phyloP scores from a whole-genome alignment of 148 eudicot genomes.

The Limonium bicolor region DNA sequence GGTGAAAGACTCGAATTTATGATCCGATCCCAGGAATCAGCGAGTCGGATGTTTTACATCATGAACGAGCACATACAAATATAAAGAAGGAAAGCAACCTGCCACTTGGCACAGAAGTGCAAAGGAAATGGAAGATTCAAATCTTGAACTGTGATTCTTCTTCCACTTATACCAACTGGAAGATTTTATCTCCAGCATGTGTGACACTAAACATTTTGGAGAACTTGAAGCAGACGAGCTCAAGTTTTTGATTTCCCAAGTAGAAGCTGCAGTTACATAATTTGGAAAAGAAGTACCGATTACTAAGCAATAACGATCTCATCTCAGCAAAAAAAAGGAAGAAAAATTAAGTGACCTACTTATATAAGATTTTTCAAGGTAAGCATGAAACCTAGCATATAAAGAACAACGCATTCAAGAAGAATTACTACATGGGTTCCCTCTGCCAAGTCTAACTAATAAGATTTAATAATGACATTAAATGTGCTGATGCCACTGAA shows the following conservation, averaged over 20 bases:
- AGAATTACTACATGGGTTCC: not conserved
- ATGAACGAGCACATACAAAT: not conserved
- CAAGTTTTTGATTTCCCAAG: slow-evolving; percentile 79
- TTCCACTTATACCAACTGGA: slow-evolving; percentile 68
- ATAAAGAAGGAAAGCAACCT: slow-evolving; percentile 30
- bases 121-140: slow-evolving; percentile 68
- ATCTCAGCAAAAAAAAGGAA: too few species aligned
- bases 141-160: slow-evolving; percentile 50
- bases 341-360: not conserved
- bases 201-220: slow-evolving; percentile 62
- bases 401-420: not conserved
- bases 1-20: too few species aligned
- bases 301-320: too few species aligned
- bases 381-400: not conserved
- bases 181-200: slow-evolving; percentile 66
- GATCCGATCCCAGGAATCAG: too few species aligned
- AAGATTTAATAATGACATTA: not conserved
- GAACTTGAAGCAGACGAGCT: slow-evolving; percentile 16
- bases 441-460: too few species aligned
- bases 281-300: not conserved
- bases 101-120: slow-evolving; percentile 91
- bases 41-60: too few species aligned
- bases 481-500: not conserved
- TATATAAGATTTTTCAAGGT: not conserved
- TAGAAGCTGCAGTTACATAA: slow-evolving; percentile 50